Conservation (phyloP, 352 stramenopile species). For the Pythium sp. region DNA sequence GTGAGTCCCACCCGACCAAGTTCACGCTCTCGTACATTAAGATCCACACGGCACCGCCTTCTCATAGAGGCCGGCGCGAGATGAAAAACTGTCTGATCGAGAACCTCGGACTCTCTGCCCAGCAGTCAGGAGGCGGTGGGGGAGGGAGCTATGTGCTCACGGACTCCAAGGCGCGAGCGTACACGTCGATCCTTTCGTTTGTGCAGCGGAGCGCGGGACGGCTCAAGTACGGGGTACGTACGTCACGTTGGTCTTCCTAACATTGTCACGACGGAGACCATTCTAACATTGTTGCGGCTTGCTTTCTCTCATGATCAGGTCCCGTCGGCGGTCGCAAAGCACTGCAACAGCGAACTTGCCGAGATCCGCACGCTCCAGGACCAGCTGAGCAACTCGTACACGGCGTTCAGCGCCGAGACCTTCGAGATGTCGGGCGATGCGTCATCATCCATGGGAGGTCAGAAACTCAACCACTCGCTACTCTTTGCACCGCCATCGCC, state of each 20-base stretch:
- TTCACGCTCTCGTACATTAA: conserved; percentile 83
- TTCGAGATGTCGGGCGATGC: conserved; percentile 29
- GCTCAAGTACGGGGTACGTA: conserved; percentile 59
- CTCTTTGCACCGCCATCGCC: conserved; percentile 40
- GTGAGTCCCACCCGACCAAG: conserved; percentile 70
- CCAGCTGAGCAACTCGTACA: conserved; percentile 56
- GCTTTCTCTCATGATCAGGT: conserved; percentile 25
- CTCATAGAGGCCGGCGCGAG: conserved; percentile 34
- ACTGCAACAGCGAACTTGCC: conserved; percentile 57
- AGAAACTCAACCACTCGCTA: conserved; percentile 23
- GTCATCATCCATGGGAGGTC: conserved; percentile 7
- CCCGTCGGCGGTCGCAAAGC: conserved; percentile 43
- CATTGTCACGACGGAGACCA: not conserved
- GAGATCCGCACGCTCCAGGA: conserved; percentile 38
- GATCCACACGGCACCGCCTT: conserved; percentile 32
- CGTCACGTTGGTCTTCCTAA: not conserved
- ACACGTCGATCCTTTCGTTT: conserved; percentile 63
- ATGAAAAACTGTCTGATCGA: conserved; percentile 74
- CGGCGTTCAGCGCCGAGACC: conserved; percentile 64
- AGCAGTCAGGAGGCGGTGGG: not conserved
- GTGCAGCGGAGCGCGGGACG: conserved; percentile 54
- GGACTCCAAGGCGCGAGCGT: conserved; percentile 44
- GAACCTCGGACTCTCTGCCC: conserved; percentile 34
- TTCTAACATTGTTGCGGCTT: not conserved
- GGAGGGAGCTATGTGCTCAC: conserved; percentile 44